A percentile compares a stretch with the other conserved stretches of the same genome.
Evolutionary conservation across 495 filamentous ascomycete genomes (phyloP).

Genomic region (Hypoxylon perforatum): DNA sequence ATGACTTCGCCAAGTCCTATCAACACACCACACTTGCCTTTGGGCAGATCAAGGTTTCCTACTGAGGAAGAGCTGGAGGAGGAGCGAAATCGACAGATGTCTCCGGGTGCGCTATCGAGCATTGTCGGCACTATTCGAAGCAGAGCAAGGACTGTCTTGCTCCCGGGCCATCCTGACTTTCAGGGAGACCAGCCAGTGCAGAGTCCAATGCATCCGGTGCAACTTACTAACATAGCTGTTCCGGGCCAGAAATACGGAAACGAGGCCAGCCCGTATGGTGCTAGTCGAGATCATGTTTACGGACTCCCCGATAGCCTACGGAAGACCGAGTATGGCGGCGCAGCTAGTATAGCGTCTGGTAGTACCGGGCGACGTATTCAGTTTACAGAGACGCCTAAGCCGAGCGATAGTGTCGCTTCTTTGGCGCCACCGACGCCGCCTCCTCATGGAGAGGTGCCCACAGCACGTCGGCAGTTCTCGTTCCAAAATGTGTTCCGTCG

Average conservation of each 20-base stretch:
- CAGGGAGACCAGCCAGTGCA: constrained; percentile 47
- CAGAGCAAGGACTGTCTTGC: constrained; percentile 61
- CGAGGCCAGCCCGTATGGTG: constrained; percentile 52
- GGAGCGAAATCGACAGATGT: constrained; percentile 60
- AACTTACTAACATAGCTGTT: constrained; percentile 69
- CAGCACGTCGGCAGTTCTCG: constrained; percentile 82
- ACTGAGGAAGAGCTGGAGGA: constrained; percentile 66
- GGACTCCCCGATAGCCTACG: constrained; percentile 35
- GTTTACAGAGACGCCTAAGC: constrained; percentile 48
- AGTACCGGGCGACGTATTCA: constrained; percentile 53
- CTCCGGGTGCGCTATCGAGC: constrained; percentile 63
- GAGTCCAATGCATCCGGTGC: constrained; percentile 68
- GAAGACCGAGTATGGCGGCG: constrained; percentile 54
- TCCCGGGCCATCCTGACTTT: constrained; percentile 57
- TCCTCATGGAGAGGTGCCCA: constrained; percentile 53
- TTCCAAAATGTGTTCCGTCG: constrained; percentile 84
- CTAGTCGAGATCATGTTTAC: constrained; percentile 40
- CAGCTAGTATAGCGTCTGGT: constrained; percentile 46
- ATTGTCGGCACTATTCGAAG: constrained; percentile 71
- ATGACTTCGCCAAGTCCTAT: constrained; percentile 50
- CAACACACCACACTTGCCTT: constrained; percentile 74
- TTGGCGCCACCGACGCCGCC: constrained; percentile 59
- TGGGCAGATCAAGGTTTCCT: constrained; percentile 90
- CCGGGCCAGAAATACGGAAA: constrained; percentile 59
- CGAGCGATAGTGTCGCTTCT: constrained; percentile 45